A percentile compares a stretch with the other conserved stretches of the same genome.
These are phyloP conservation scores for Melampsora larici-populina DNA, from an alignment of 1,284 basidiomycete species.

Conservation along the genomic window DNA sequence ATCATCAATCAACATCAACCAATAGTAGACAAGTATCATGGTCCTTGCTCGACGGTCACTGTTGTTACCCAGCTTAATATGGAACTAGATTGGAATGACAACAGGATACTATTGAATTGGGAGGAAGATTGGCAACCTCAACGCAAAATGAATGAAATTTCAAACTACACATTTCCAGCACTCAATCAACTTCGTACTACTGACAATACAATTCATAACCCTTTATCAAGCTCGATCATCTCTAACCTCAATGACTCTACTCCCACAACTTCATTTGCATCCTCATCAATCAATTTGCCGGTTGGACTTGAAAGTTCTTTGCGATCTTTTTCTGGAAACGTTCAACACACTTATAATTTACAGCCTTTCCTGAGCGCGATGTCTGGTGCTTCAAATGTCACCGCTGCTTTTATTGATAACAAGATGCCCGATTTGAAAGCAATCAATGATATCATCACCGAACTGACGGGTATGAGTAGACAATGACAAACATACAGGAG, in stretches of 20 bases:
- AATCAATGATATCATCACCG: too few relatives aligned
- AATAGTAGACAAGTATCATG: slow-evolving; percentile 96
- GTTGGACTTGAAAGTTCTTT: slow-evolving; percentile 25
- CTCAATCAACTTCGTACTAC: slow-evolving; percentile 13
- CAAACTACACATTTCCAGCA: slow-evolving; percentile 10
- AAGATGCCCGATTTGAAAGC: too few relatives aligned
- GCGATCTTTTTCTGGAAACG: slow-evolving; percentile 34
- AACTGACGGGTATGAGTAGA: too few relatives aligned
- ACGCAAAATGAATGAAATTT: slow-evolving; percentile 44
- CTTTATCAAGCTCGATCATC: background rate
- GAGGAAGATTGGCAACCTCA: slow-evolving; percentile 47
- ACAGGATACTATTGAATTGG: slow-evolving; percentile 50
- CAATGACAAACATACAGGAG: slow-evolving; percentile 87
- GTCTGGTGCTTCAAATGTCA: slow-evolving; percentile 56
- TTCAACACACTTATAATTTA: slow-evolving; percentile 25
- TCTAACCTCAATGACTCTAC: background rate
- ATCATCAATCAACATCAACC: slow-evolving; percentile 96
- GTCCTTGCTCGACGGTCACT: slow-evolving; percentile 48
- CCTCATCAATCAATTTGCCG: slow-evolving; percentile 21
- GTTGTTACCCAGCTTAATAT: slow-evolving; percentile 56
- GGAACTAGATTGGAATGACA: slow-evolving; percentile 51
- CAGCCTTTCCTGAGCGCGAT: background rate
- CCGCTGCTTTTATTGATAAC: slow-evolving; percentile 79
- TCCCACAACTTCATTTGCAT: too few relatives aligned
- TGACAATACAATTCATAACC: too few relatives aligned